A percentile compares a stretch with the other conserved stretches of the same genome.
phyloP scores from a whole-genome alignment of 306 rosid genomes.

The Begonia peltatifolia region DNA sequence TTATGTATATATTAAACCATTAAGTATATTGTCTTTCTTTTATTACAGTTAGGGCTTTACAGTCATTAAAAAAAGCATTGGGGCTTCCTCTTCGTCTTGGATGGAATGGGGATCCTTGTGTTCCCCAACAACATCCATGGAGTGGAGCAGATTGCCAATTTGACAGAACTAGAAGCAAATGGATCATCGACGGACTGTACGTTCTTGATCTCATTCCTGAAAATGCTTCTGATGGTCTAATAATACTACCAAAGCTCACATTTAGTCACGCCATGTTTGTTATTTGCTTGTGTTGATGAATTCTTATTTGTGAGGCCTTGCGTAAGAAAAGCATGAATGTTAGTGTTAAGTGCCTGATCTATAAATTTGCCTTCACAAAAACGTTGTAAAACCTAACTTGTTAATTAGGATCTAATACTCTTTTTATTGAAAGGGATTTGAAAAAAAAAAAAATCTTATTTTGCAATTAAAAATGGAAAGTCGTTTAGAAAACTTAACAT shows the following conservation, averaged over 20 bases:
- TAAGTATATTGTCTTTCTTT: neutral
- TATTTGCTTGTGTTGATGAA: no score
- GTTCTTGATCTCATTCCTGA: conserved; percentile 16
- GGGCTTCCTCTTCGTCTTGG: conserved; percentile 87
- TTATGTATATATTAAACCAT: neutral
- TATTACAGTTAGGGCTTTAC: conserved; percentile 71
- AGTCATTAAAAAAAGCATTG: conserved; percentile 53
- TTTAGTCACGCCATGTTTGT: no score
- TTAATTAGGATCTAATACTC: no score
- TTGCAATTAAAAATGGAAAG: no score
- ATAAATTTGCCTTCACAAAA: neutral
- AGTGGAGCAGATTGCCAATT: conserved; percentile 76
- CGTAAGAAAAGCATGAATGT: neutral
- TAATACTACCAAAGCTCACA: no score
- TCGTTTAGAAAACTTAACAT: no score
- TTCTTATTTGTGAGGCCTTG: neutral
- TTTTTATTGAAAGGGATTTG: no score
- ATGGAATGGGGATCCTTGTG: conserved; percentile 99
- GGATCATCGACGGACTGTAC: conserved; percentile 96
- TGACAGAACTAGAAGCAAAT: conserved; percentile 44
- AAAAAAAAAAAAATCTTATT: no score
- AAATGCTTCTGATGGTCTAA: neutral
- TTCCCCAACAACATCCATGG: conserved; percentile 98
- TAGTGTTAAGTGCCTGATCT: neutral
- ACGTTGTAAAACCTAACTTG: no score